These are phyloP conservation scores for Talaromyces sp. DNA, from an alignment of 2,329 filamentous ascomycete genomes.

Conservation along the genomic window DNA sequence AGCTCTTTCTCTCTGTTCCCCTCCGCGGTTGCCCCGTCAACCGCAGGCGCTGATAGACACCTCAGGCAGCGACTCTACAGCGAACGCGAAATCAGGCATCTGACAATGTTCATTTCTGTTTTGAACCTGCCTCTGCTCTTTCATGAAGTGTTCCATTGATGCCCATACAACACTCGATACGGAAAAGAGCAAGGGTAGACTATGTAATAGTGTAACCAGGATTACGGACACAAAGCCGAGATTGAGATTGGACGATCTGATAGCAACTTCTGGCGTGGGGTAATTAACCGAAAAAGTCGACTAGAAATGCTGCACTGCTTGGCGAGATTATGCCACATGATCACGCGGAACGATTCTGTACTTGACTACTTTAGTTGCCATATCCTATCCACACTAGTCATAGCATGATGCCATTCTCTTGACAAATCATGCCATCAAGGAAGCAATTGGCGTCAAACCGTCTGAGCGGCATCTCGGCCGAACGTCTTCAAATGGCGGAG, in stretches of 20 bases:
- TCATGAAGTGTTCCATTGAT: not conserved
- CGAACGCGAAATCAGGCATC: not conserved
- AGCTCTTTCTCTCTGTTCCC: constrained; percentile 6
- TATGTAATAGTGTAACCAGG: not conserved
- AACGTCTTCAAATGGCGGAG: not conserved
- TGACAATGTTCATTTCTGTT: not conserved
- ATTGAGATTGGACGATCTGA: not conserved
- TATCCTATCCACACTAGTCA: not conserved
- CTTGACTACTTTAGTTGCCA: too few species aligned
- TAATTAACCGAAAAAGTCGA: not conserved
- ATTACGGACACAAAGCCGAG: not conserved
- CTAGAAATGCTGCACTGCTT: not conserved
- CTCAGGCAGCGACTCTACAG: not conserved
- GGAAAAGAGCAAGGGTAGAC: not conserved
- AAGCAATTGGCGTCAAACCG: not conserved
- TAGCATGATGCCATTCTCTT: not conserved
- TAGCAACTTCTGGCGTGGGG: not conserved
- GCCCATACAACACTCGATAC: not conserved
- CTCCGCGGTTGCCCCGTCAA: constrained; percentile 20
- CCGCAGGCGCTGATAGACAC: not conserved
- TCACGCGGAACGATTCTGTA: not conserved
- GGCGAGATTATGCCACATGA: not conserved
- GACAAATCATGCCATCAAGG: not conserved
- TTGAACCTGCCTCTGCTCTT: not conserved
- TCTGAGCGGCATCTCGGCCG: constrained; percentile 6